Evolutionary conservation across 2,329 filamentous ascomycete genomes (phyloP), one percentile per base, ranked within the genome.

Genomic region (Fusarium avenaceum): DNA sequence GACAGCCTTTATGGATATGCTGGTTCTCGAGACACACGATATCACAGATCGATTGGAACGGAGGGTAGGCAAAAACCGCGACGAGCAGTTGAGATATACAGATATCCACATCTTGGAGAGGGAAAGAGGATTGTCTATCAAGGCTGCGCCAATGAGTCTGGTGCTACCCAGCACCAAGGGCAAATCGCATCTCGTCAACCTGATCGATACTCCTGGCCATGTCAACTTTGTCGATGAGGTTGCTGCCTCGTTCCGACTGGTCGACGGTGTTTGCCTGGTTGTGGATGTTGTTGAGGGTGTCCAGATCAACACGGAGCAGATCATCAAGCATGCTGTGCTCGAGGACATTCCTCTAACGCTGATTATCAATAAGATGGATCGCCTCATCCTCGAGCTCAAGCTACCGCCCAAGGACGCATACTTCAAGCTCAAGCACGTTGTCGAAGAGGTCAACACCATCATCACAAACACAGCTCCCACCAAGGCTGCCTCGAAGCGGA

Each of bases 151-250:
- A 8, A 98, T 99, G 94, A 97, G 92, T 76, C 82, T 99, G 71
- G 90, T 98, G 38, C 84, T 99, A 57, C 93, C 93, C 74, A 92
- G 89, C 71, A 94, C 93, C 10, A 93, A 92, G 78, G 93, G 93
- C 53, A 99, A 99, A 81, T 98, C 94, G 35, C 94, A 98, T 80
- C 85, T 99, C 4, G 83, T 99, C 81, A 98, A 98, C 80, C 89
- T 99, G 56, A 85, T 99, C 60, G 96, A 99, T 80, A 99, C 96
- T 1, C 96, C 96, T 1, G 96, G 96, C 8, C 96, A 99, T 77
- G 96, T 98, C 76, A 97, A 99, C 79, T 99, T 99, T 78, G 95
- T 96, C 42, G 96, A 99, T 77, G 96, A 99, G 79, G 93, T 99
- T 38, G 96, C 96, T 10, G 90, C 94, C 6, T 91, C 94, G 1